phyloP scores from a whole-genome alignment of 208 protist species.

The Leishmania martiniquensis region DNA sequence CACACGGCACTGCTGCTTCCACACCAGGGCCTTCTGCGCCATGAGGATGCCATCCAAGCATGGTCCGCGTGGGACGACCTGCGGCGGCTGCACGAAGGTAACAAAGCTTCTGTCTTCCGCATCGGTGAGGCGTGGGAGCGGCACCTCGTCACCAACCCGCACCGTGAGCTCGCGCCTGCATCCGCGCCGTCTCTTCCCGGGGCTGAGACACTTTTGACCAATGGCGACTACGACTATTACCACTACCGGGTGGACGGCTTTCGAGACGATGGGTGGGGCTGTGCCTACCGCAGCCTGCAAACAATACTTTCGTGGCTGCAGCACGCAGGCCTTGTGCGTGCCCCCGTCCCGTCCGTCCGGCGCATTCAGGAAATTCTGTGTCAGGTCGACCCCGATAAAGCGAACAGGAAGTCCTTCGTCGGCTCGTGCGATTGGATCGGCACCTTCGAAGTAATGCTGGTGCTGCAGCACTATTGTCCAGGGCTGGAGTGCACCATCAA shows the following conservation, averaged over 20 bases:
- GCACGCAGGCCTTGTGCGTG: conserved; percentile 49
- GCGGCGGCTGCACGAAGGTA: neutral
- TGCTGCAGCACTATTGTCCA: conserved; percentile 80
- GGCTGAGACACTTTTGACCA: conserved; percentile 51
- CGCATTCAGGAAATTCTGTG: conserved; percentile 90
- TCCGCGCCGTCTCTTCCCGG: conserved; percentile 31
- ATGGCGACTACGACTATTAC: conserved; percentile 94
- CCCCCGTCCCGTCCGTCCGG: conserved; percentile 58
- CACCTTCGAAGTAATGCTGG: conserved; percentile 92
- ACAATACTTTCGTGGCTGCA: conserved; percentile 89
- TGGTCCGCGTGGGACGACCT: conserved; percentile 36
- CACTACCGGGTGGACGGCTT: conserved; percentile 95
- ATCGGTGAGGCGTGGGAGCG: conserved; percentile 56
- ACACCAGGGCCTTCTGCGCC: conserved; percentile 37
- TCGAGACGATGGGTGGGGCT: conserved; percentile 96
- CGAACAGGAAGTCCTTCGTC: conserved; percentile 77
- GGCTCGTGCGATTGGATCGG: conserved; percentile 96
- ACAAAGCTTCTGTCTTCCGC: conserved; percentile 5
- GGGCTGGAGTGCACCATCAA: conserved; percentile 88
- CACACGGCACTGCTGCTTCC: conserved; percentile 64
- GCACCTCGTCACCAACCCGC: conserved; percentile 56
- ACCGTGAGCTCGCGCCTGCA: conserved; percentile 35
- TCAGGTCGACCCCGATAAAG: conserved; percentile 83
- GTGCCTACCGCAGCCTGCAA: conserved; percentile 94
- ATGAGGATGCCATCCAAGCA: conserved; percentile 28